These are phyloP conservation scores for Mortierella sp. DNA, from an alignment of 371 early-diverging fungal genomes.

Conservation along the genomic window DNA sequence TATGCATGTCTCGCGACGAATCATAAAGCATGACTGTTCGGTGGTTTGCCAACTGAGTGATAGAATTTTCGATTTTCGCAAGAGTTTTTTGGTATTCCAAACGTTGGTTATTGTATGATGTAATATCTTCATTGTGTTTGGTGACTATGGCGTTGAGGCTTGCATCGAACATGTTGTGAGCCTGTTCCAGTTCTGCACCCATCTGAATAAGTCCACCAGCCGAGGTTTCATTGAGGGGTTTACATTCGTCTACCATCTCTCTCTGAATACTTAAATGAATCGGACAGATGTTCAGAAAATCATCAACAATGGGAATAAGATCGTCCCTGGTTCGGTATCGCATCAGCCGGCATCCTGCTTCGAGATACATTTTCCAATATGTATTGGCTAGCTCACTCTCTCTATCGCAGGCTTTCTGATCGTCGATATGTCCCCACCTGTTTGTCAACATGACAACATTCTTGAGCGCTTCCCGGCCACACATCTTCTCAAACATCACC, in stretches of 20 bases:
- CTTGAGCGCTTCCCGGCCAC: background rate
- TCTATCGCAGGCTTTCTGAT: background rate
- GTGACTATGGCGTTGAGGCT: background rate
- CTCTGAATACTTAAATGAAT: background rate
- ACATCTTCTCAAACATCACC: conserved; percentile 3
- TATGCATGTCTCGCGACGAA: background rate
- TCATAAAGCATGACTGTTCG: background rate
- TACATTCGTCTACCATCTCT: conserved; percentile 3
- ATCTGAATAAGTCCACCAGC: background rate
- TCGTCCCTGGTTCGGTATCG: background rate
- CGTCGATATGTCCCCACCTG: background rate
- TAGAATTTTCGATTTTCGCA: background rate
- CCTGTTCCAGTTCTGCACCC: background rate
- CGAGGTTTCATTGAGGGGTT: background rate
- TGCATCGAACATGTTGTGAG: background rate
- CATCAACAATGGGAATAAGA: background rate
- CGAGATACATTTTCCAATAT: background rate
- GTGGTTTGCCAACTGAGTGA: background rate
- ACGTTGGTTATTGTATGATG: background rate
- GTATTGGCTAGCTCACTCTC: background rate
- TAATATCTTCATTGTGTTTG: background rate
- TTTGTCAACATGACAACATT: conserved; percentile 15
- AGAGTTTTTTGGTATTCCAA: background rate
- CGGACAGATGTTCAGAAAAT: background rate
- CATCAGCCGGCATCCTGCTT: background rate